These are phyloP conservation scores for Lipomyces yarrowii DNA, from an alignment of 1,139 yeast genomes.

Conservation along the genomic window DNA sequence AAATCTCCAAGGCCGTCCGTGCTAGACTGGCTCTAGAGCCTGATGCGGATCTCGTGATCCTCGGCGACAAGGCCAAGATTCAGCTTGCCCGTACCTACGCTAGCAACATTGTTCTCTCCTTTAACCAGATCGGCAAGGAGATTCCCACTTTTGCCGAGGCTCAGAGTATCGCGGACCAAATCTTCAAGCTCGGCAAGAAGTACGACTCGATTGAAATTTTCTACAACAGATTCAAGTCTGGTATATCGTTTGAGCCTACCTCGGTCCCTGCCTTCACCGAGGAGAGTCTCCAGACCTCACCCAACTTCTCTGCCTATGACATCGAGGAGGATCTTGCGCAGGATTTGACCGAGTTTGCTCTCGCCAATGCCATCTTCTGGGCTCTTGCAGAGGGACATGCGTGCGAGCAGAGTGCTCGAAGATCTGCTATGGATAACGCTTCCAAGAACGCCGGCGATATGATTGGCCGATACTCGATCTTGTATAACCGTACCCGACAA, in stretches of 20 bases:
- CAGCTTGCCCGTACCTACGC: slow-evolving; percentile 86
- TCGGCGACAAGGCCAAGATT: slow-evolving; percentile 92
- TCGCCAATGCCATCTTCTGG: slow-evolving; percentile 86
- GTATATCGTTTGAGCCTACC: slow-evolving; percentile 89
- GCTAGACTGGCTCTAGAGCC: slow-evolving; percentile 53
- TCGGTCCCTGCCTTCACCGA: slow-evolving; percentile 67
- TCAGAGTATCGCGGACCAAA: slow-evolving; percentile 84
- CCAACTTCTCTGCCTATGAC: slow-evolving; percentile 85
- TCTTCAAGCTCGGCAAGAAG: slow-evolving; percentile 55
- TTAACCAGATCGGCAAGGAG: slow-evolving; percentile 93
- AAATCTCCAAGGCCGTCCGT: slow-evolving; percentile 87
- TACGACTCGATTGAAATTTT: slow-evolving; percentile 80
- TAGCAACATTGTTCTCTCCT: slow-evolving; percentile 67
- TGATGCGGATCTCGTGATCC: slow-evolving; percentile 76
- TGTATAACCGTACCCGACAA: slow-evolving; percentile 99
- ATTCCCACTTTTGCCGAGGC: slow-evolving; percentile 94
- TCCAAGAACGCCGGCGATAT: slow-evolving; percentile 99
- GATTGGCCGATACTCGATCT: slow-evolving; percentile 93
- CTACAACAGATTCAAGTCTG: slow-evolving; percentile 85
- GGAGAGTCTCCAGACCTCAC: slow-evolving; percentile 78
- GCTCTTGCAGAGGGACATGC: slow-evolving; percentile 99
- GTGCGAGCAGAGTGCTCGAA: slow-evolving; percentile 96
- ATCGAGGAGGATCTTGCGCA: slow-evolving; percentile 62
- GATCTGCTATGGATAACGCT: slow-evolving; percentile 99
- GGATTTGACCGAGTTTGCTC: slow-evolving; percentile 75